Conservation (phyloP, 257 asterid species). For the Gentiana macrophylla region DNA sequence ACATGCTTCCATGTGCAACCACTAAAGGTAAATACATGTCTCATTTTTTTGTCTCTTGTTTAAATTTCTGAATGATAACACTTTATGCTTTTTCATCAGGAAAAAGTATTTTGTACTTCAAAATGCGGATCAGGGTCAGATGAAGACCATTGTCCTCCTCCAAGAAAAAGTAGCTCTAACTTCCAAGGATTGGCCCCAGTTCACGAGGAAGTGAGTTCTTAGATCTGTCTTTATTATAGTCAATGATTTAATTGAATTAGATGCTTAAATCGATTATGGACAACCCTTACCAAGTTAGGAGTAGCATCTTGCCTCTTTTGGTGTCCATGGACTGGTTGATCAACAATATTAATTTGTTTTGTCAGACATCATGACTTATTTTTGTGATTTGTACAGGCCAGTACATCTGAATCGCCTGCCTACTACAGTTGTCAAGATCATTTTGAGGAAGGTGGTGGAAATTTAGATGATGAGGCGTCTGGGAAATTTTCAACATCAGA, state of each 20-base stretch:
- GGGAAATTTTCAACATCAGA: conserved; percentile 18
- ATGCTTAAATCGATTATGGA: too few relatives aligned
- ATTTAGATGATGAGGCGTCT: conserved; percentile 25
- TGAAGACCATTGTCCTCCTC: conserved; percentile 46
- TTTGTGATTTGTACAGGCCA: conserved; percentile 34
- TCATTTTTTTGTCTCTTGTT: background rate
- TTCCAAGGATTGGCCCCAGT: conserved; percentile 32
- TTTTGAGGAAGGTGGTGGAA: conserved; percentile 34
- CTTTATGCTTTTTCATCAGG: conserved; percentile 26
- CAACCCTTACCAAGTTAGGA: too few relatives aligned
- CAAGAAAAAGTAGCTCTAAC: conserved; percentile 27
- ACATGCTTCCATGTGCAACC: conserved; percentile 26
- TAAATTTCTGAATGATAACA: background rate
- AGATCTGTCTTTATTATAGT: background rate
- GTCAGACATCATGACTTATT: conserved; percentile 1
- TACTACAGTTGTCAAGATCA: conserved; percentile 70
- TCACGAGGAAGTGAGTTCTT: conserved; percentile 61
- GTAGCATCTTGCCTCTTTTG: too few relatives aligned
- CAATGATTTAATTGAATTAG: background rate
- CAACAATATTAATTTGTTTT: background rate
- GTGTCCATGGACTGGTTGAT: background rate
- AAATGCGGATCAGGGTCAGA: conserved; percentile 48
- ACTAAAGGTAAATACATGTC: conserved; percentile 31
- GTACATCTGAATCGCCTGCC: conserved; percentile 43
- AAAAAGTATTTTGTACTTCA: conserved; percentile 37